Conservation (phyloP, 2,329 filamentous ascomycete genomes). For the Rhinocladiella mackenziei region DNA sequence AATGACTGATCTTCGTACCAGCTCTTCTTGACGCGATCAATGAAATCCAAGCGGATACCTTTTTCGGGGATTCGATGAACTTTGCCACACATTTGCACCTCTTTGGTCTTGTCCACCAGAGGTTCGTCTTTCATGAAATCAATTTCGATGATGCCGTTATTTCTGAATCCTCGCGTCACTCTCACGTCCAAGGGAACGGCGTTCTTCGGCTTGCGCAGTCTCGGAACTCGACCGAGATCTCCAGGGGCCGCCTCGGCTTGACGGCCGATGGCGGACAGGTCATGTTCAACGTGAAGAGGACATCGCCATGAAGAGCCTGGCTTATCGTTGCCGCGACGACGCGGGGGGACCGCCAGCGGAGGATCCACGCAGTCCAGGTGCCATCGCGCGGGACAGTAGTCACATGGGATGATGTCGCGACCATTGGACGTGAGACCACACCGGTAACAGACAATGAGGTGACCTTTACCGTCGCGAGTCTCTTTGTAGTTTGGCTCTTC, state of each 20-base stretch:
- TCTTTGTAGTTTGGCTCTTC: slow-evolving; percentile 59
- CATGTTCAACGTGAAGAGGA: slow-evolving; percentile 77
- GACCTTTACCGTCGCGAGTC: slow-evolving; percentile 67
- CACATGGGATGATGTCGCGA: slow-evolving; percentile 79
- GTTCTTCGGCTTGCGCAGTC: slow-evolving; percentile 49
- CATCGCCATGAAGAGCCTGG: slow-evolving; percentile 77
- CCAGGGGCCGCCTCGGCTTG: slow-evolving; percentile 39
- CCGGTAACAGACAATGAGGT: slow-evolving; percentile 69
- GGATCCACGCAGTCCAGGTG: slow-evolving; percentile 90
- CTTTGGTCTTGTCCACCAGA: slow-evolving; percentile 50
- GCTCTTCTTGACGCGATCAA: slow-evolving; percentile 55
- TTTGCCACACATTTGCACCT: slow-evolving; percentile 59
- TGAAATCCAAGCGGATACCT: slow-evolving; percentile 68
- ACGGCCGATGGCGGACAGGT: slow-evolving; percentile 56
- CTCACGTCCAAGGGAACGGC: slow-evolving; percentile 46
- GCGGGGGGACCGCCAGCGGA: slow-evolving; percentile 73
- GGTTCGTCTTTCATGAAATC: slow-evolving; percentile 54
- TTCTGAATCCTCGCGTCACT: slow-evolving; percentile 60
- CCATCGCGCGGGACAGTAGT: slow-evolving; percentile 76
- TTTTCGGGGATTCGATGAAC: slow-evolving; percentile 61
- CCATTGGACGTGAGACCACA: slow-evolving; percentile 63
- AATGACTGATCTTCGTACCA: slow-evolving; percentile 32
- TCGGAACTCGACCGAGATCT: slow-evolving; percentile 38
- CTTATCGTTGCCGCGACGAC: slow-evolving; percentile 46
- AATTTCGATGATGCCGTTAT: slow-evolving; percentile 69